Conservation (phyloP, 2,329 filamentous ascomycete species). For the Aspergillus awamori region DNA sequence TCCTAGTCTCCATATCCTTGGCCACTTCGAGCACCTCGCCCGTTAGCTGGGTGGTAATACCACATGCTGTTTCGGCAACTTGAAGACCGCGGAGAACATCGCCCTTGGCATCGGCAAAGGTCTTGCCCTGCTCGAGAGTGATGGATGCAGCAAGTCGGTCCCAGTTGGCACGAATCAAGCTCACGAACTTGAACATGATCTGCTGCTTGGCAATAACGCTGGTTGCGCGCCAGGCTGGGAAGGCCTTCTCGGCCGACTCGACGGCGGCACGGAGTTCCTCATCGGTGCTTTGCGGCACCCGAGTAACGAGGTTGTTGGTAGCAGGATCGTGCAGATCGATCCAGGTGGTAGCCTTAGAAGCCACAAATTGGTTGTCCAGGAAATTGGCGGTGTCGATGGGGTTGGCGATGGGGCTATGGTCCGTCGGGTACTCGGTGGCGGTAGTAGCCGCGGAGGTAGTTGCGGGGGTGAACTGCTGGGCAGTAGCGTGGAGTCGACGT, state of each 20-base stretch:
- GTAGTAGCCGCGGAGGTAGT: slow-evolving; percentile 54
- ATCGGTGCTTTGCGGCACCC: slow-evolving; percentile 67
- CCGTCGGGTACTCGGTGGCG: slow-evolving; percentile 58
- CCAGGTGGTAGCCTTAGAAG: slow-evolving; percentile 62
- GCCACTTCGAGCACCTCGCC: slow-evolving; percentile 69
- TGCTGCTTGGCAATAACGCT: slow-evolving; percentile 64
- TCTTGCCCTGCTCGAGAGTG: slow-evolving; percentile 70
- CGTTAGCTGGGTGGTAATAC: slow-evolving; percentile 67
- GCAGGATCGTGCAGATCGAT: slow-evolving; percentile 67
- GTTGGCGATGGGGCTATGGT: slow-evolving; percentile 58
- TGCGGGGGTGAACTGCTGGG: slow-evolving; percentile 53
- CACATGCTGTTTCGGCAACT: slow-evolving; percentile 68
- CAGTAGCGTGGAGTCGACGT: slow-evolving; percentile 56
- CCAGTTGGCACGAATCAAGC: slow-evolving; percentile 66
- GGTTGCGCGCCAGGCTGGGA: slow-evolving; percentile 63
- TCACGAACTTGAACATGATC: slow-evolving; percentile 68
- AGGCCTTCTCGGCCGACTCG: slow-evolving; percentile 64
- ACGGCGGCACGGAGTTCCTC: slow-evolving; percentile 65
- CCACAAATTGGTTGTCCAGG: slow-evolving; percentile 64
- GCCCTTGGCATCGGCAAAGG: slow-evolving; percentile 67
- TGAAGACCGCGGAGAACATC: slow-evolving; percentile 68
- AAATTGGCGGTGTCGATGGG: slow-evolving; percentile 65
- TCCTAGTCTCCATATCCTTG: slow-evolving; percentile 71
- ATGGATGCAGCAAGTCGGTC: slow-evolving; percentile 67
- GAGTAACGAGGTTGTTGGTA: slow-evolving; percentile 68